Evolutionary conservation across 768 basidiomycete species (phyloP), one percentile per base, ranked within the genome.

Genomic region (Collybia sordida): DNA sequence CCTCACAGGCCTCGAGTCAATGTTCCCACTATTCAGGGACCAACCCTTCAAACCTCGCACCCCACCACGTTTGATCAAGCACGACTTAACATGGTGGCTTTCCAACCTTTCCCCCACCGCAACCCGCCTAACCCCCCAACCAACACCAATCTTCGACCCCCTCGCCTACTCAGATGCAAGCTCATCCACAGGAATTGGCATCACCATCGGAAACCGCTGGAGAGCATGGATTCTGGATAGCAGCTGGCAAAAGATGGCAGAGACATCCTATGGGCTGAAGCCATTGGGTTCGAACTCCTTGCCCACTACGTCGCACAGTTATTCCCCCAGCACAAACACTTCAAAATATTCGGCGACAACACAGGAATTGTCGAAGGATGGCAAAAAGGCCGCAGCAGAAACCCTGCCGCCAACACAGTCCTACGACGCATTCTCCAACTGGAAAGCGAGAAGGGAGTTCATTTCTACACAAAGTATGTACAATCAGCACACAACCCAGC

Each of bases 241-340:
- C 1, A 63, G 61, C 0, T 76, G 72, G 73, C 39, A 62, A 12
- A 21, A 43, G 0, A 54, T n/a, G 38, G 59, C 0, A 28, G 65
- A 0, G 72, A 79, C 47, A 81, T 80, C 45, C 59, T 59, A 0
- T 81, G 78, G 76, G 76, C 75, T 0, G 75, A 81, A 53, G 70
- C 69, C 0, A 52, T 78, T 7, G 71, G 72, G 0, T 72, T 81
- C 45, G 63, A 75, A 21, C 54, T 78, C n/a, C 71, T 78, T 24
- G 11, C 14, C 9, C 11, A 4, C 3, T 4, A 19, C 18, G 23
- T 36, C 17, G 8, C 28, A 45, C 15, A 12, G 19, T 9, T 8
- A 6, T 5, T 15, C 19, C 3, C 27, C 15, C 19, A 3, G 31
- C 4, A 19, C 11, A 6, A 28, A 17, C 42, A 44, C 27, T 11